These are phyloP conservation scores for Globisporangium orthogonon DNA, from an alignment of 352 stramenopile genomes.

Conservation along the genomic window DNA sequence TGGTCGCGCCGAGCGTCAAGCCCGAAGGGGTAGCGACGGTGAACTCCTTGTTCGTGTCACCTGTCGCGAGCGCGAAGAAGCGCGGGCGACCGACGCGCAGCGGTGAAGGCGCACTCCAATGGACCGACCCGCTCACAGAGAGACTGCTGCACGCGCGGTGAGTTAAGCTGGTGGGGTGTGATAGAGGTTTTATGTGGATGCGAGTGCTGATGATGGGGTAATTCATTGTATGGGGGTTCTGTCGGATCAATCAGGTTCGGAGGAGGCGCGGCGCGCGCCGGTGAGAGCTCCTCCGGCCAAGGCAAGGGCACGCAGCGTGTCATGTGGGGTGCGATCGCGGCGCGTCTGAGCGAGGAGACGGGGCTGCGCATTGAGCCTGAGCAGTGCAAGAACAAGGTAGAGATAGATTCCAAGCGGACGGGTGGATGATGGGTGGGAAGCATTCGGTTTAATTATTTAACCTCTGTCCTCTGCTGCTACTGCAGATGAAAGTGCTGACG, in stretches of 20 bases:
- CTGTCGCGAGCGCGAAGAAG: not conserved
- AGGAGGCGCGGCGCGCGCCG: not conserved
- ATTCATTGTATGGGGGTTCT: no score
- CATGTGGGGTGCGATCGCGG: slow-evolving; percentile 5
- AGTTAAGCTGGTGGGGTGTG: not conserved
- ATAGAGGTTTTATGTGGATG: no score
- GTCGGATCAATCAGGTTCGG: no score
- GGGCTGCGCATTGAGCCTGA: not conserved
- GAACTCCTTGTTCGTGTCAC: not conserved
- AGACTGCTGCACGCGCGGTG: slow-evolving; percentile 6
- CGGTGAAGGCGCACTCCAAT: slow-evolving; percentile 4
- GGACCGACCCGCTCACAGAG: slow-evolving; percentile 7
- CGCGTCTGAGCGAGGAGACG: slow-evolving; percentile 4
- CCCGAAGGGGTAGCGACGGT: no score
- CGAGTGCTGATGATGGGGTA: no score
- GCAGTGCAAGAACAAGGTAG: slow-evolving; percentile 14
- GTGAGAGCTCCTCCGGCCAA: not conserved
- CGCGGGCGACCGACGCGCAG: slow-evolving; percentile 3
- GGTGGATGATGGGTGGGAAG: no score
- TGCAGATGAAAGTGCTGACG: slow-evolving; percentile 2
- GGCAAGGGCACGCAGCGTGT: not conserved
- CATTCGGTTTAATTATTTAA: no score
- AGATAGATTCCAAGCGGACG: no score
- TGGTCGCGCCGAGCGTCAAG: no score
- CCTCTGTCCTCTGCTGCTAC: not conserved